Evolutionary conservation across 2,329 filamentous ascomycete genomes (phyloP).

Genomic region (Fusarium coicis): DNA sequence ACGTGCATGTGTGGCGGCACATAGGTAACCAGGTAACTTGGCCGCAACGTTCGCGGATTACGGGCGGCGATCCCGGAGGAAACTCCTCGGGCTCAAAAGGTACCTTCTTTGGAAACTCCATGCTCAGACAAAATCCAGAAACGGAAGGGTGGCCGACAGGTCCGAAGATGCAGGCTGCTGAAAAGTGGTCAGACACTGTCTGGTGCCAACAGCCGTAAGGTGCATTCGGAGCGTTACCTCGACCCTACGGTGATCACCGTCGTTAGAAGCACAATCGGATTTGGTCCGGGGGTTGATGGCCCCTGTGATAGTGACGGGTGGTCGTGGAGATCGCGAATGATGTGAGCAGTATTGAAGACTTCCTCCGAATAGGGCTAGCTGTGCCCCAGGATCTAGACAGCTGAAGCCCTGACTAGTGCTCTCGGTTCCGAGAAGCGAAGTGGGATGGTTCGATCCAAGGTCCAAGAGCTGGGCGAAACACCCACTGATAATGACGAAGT

Average conservation of each 20-base stretch:
- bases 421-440: conserved; percentile 8
- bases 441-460: neutral
- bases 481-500: conserved; percentile 19
- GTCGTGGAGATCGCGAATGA: neutral
- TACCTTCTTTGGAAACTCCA: conserved; percentile 36
- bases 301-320: neutral
- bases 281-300: neutral
- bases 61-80: conserved; percentile 39
- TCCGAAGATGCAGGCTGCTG: conserved; percentile 6
- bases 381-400: neutral
- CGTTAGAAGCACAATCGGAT: neutral
- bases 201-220: neutral
- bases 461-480: neutral
- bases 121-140: conserved; percentile 13
- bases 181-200: conserved; percentile 14
- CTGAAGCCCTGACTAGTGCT: conserved; percentile 13
- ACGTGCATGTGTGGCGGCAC: conserved; percentile 68
- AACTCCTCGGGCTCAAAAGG: conserved; percentile 47
- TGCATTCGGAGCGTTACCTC: neutral
- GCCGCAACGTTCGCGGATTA: conserved; percentile 42
- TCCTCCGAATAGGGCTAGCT: conserved; percentile 9
- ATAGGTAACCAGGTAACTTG: conserved; percentile 62
- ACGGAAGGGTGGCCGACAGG: neutral
- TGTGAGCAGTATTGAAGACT: neutral
- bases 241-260: neutral